phyloP scores from a whole-genome alignment of 768 basidiomycete species.

The Kwoniella dendrophila region DNA sequence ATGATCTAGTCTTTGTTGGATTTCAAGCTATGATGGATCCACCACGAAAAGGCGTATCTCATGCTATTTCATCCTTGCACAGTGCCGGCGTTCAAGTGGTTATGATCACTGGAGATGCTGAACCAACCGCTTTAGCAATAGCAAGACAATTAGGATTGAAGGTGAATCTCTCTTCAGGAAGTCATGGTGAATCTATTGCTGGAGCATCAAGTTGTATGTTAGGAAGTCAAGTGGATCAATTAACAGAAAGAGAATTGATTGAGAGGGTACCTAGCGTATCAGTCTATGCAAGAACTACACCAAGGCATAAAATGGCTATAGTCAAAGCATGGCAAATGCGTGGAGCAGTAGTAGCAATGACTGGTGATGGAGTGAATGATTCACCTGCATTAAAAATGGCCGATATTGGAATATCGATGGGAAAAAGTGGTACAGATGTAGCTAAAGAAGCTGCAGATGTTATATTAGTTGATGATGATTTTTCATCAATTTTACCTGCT shows the following conservation, averaged over 20 bases:
- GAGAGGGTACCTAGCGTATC: constrained; percentile 79
- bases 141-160: constrained; percentile 81
- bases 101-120: constrained; percentile 97
- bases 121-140: constrained; percentile 84
- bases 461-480: constrained; percentile 96
- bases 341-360: constrained; percentile 94
- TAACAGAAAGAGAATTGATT: constrained; percentile 76
- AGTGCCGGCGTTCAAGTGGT: constrained; percentile 89
- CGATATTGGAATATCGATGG: constrained; percentile 97
- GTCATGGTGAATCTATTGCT: background rate
- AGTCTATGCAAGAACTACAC: constrained; percentile 94
- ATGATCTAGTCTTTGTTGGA: constrained; percentile 80
- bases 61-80: constrained; percentile 78
- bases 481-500: constrained; percentile 88
- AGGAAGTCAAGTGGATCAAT: constrained; percentile 79
- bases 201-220: constrained; percentile 63
- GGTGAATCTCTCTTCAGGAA: constrained; percentile 59
- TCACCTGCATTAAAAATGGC: constrained; percentile 97
- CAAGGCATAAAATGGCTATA: constrained; percentile 96
- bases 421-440: constrained; percentile 96
- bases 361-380: constrained; percentile 97
- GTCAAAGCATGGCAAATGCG: constrained; percentile 88
- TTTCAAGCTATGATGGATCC: constrained; percentile 96
- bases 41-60: constrained; percentile 88
- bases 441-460: constrained; percentile 98